These are phyloP conservation scores for Tuber calosporum DNA, from an alignment of 495 filamentous ascomycete genomes.

Conservation along the genomic window DNA sequence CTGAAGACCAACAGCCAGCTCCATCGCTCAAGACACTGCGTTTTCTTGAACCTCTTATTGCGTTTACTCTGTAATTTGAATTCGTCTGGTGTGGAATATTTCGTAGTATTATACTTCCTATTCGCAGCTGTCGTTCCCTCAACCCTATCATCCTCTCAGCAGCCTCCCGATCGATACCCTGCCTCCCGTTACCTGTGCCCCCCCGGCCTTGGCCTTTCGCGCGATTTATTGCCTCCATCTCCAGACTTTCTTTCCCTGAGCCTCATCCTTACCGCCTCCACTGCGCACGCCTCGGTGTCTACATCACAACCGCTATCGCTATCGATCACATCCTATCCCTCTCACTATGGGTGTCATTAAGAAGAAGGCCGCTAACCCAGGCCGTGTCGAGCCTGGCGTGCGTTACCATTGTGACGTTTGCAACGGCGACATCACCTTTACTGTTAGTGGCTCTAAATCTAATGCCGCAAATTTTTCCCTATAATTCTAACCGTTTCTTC, in stretches of 20 bases:
- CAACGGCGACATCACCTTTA: conserved; percentile 88
- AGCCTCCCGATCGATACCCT: conserved; percentile 16
- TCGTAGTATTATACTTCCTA: background rate
- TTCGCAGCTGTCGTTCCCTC: background rate
- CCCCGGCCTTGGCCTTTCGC: conserved; percentile 19
- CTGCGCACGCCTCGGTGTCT: background rate
- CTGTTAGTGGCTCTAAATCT: conserved; percentile 52
- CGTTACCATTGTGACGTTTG: conserved; percentile 96
- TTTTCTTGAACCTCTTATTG: background rate
- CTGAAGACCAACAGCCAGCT: background rate
- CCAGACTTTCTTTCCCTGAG: conserved; percentile 11
- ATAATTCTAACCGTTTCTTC: background rate
- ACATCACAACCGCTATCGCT: background rate
- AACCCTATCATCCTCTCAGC: background rate
- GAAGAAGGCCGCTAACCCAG: conserved; percentile 84
- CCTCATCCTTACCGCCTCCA: conserved; percentile 14
- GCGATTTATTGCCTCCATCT: background rate
- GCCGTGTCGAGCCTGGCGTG: conserved; percentile 75
- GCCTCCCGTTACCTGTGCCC: conserved; percentile 6
- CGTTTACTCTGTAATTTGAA: background rate
- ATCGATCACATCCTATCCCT: background rate
- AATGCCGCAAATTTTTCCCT: conserved; percentile 6
- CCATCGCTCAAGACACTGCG: background rate
- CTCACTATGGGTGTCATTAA: conserved; percentile 81
- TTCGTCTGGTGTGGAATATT: background rate